These are phyloP conservation scores for Apiospora marii DNA, from an alignment of 2,329 filamentous ascomycete species.

Conservation along the genomic window DNA sequence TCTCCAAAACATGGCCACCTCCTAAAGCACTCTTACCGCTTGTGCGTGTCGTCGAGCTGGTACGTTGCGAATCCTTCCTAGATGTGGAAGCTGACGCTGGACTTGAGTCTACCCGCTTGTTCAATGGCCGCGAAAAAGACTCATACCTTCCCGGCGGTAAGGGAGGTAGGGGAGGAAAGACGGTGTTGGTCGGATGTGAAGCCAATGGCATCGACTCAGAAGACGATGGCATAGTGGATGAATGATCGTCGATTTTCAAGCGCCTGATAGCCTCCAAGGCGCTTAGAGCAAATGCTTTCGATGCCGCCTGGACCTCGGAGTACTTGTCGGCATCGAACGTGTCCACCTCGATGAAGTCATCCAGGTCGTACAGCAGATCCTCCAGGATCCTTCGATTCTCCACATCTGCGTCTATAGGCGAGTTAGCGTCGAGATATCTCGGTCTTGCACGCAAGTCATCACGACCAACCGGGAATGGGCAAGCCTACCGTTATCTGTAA, in stretches of 20 bases:
- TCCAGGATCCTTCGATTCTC: constrained; percentile 43
- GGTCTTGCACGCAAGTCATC: no score
- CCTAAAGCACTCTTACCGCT: background rate
- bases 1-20: background rate
- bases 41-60: background rate
- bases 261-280: constrained; percentile 47
- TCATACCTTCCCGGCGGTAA: constrained; percentile 24
- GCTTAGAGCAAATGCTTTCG: constrained; percentile 50
- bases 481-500: constrained; percentile 46
- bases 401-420: constrained; percentile 32
- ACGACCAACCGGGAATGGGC: background rate
- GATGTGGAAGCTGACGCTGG: background rate
- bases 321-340: constrained; percentile 48
- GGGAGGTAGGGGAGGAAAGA: constrained; percentile 38
- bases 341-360: constrained; percentile 50
- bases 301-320: constrained; percentile 47
- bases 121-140: constrained; percentile 14
- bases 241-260: constrained; percentile 37
- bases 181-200: constrained; percentile 30
- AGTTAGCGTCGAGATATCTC: constrained; percentile 27
- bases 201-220: constrained; percentile 25
- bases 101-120: background rate
- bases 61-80: background rate
- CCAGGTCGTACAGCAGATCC: constrained; percentile 53
- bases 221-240: background rate